Base-by-base conservation (phyloP, 331 rosid species). In the Rosa hybrid region DNA sequence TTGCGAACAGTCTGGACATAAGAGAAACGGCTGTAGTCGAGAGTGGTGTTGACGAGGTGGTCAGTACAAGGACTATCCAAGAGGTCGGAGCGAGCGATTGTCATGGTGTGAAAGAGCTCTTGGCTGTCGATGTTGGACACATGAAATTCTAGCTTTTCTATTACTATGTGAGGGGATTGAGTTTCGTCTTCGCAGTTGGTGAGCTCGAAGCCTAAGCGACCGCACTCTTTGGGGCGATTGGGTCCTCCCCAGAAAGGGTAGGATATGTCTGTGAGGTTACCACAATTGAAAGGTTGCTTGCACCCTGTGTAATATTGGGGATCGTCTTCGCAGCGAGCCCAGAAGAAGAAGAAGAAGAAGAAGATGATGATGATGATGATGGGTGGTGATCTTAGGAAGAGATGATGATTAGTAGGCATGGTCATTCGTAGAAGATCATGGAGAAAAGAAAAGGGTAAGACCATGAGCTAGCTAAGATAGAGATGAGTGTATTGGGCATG, bases 241-340 rank as follows among this genome's bases (percentile, higher is more conserved):
- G 38, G 0, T 2, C 20, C 71, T 63, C 82, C 87, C 88, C 86
- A 90, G 80, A 88, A 90, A 53, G 94, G 92, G 51, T 77, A 90
- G 0, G 1, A 3, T 9, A 87, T 71, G 84, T 64, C 48, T 59
- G 30, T 46, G 12, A 85, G 0, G 10, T 1, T 14, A 42, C 94
- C 90, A 27, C 92, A 87, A n/a, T 20, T 48, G 81, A 68, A 88
- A 17, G 81, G 3, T 8, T 12, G n/a, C 20, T 7, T 7, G 80
- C 94, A 88, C 1, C 2, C 53, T 1, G 0, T 9, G 57, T 62
- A 30, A 30, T 30, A 62, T 6, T 0, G 34, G 4, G 9, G 6
- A 16, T 45, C 57, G 1, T 75, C 78, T n/a, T 49, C 21, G 30
- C 86, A 41, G 60, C 21, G 69, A 23, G 83, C 67, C 4, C 76